phyloP scores from a whole-genome alignment of 805 yeast genomes.

The Spathaspora passalidarum region DNA sequence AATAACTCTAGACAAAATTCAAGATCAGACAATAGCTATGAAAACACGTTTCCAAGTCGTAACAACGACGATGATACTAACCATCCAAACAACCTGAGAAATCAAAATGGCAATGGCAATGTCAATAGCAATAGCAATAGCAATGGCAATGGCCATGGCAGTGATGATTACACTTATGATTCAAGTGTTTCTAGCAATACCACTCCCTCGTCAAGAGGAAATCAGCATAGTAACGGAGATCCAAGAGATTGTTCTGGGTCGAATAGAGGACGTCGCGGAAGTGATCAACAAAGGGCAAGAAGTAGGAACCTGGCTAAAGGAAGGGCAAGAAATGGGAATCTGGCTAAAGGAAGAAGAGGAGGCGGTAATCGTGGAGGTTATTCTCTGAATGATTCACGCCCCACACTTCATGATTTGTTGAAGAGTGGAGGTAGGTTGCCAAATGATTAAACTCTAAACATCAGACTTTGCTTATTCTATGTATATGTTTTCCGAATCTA shows the following conservation, averaged over 20 bases:
- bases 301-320: too few species aligned
- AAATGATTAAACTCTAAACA: not conserved
- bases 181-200: too few species aligned
- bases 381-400: not conserved
- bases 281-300: too few species aligned
- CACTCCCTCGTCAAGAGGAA: too few species aligned
- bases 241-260: too few species aligned
- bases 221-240: too few species aligned
- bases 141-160: too few species aligned
- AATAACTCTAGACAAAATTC: too few species aligned
- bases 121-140: not conserved
- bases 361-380: not conserved
- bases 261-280: too few species aligned
- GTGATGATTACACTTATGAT: too few species aligned
- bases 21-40: not conserved
- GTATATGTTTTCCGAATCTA: not conserved
- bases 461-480: not conserved
- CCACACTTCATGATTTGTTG: not conserved
- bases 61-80: not conserved
- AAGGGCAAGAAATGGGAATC: too few species aligned
- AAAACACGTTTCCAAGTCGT: too few species aligned
- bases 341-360: not conserved
- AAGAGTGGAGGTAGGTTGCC: not conserved
- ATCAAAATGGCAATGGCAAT: not conserved
- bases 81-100: not conserved